These are phyloP conservation scores for Aspergillus arachidicola DNA, from an alignment of 2,329 filamentous ascomycete species.

Conservation along the genomic window DNA sequence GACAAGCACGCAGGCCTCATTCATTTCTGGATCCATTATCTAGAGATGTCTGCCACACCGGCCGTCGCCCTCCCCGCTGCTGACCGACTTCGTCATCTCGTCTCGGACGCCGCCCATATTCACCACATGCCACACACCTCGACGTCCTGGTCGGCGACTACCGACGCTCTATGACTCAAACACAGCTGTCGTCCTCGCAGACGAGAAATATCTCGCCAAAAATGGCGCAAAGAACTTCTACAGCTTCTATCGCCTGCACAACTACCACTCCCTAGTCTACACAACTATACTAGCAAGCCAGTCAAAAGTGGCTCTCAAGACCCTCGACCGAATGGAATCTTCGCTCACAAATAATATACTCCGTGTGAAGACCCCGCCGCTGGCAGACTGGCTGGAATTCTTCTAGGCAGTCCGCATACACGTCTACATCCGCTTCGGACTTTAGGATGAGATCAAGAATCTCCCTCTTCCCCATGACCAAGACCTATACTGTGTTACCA, in stretches of 20 bases:
- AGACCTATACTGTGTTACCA: constrained; percentile 67
- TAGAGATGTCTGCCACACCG: constrained; percentile 71
- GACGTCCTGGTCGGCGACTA: constrained; percentile 76
- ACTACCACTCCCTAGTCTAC: constrained; percentile 73
- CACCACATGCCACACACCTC: constrained; percentile 75
- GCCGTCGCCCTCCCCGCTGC: constrained; percentile 64
- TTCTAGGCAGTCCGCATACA: constrained; percentile 69
- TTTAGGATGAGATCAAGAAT: constrained; percentile 65
- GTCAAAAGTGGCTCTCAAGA: constrained; percentile 61
- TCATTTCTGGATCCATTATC: constrained; percentile 74
- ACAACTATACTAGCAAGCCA: constrained; percentile 73
- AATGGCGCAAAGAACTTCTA: constrained; percentile 65
- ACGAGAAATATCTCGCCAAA: constrained; percentile 64
- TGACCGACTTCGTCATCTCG: constrained; percentile 62
- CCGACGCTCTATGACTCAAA: constrained; percentile 66
- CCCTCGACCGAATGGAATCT: constrained; percentile 58
- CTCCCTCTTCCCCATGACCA: constrained; percentile 59
- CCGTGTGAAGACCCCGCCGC: constrained; percentile 65
- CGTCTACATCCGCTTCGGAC: constrained; percentile 70
- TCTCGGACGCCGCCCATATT: constrained; percentile 69
- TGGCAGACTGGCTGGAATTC: constrained; percentile 76
- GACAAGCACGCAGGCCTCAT: constrained; percentile 67
- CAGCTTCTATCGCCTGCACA: constrained; percentile 70
- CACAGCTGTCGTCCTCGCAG: constrained; percentile 63
- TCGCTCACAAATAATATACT: constrained; percentile 62